Percentiles rank a stretch among this genome's conserved stretches.
These are phyloP conservation scores for Alnus rubra DNA, from an alignment of 306 rosid genomes.

Conservation along the genomic window DNA sequence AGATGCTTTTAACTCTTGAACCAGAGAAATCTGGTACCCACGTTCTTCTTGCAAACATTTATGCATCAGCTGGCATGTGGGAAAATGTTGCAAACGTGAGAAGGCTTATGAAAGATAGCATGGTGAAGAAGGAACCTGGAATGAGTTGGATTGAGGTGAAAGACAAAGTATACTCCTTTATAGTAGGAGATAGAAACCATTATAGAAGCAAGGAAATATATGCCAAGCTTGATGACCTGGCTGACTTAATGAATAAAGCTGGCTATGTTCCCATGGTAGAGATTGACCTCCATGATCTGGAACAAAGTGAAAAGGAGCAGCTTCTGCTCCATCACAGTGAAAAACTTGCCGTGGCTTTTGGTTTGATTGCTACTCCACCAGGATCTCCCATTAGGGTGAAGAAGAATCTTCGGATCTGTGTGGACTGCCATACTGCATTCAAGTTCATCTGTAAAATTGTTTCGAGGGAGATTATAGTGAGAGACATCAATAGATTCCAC, in stretches of 20 bases:
- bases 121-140: conserved; percentile 92
- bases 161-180: conserved; percentile 70
- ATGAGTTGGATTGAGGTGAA: conserved; percentile 91
- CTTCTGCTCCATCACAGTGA: conserved; percentile 77
- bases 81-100: conserved; percentile 72
- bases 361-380: conserved; percentile 66
- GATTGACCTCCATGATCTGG: conserved; percentile 80
- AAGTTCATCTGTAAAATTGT: conserved; percentile 62
- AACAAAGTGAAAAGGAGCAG: conserved; percentile 57
- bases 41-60: conserved; percentile 85
- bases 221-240: conserved; percentile 67
- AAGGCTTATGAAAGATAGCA: conserved; percentile 65
- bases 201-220: conserved; percentile 69
- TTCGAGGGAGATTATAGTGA: conserved; percentile 72
- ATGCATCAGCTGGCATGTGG: conserved; percentile 87
- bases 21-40: conserved; percentile 93
- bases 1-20: conserved; percentile 71
- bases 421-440: conserved; percentile 79
- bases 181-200: conserved; percentile 80
- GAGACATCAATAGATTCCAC: conserved; percentile 86
- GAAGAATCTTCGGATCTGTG: conserved; percentile 81
- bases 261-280: conserved; percentile 81
- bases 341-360: conserved; percentile 90
- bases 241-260: conserved; percentile 56
- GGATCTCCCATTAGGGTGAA: conserved; percentile 78